These are phyloP conservation scores for Penicillium paradoxum DNA, from an alignment of 495 filamentous ascomycete species.

Conservation along the genomic window DNA sequence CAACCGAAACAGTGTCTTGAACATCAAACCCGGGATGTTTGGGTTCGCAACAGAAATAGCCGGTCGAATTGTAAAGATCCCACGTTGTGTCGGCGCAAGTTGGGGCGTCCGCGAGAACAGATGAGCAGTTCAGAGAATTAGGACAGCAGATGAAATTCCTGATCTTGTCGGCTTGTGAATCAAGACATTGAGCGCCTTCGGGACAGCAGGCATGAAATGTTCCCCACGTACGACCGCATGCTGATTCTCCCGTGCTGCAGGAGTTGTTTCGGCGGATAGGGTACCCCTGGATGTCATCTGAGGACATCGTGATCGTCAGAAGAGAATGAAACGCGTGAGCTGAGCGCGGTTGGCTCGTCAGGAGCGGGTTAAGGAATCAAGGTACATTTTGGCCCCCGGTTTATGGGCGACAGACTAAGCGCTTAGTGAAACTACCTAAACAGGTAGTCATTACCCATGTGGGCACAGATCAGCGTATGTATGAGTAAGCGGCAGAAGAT, in stretches of 20 bases:
- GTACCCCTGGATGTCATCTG: not conserved
- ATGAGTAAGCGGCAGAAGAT: too few species aligned
- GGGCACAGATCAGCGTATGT: too few species aligned
- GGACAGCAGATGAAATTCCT: not conserved
- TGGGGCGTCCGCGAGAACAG: not conserved
- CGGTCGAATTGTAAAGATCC: not conserved
- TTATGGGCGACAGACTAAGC: too few species aligned
- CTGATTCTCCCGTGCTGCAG: not conserved
- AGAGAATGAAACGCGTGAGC: not conserved
- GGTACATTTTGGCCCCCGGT: too few species aligned
- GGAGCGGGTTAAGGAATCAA: too few species aligned
- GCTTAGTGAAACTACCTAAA: too few species aligned
- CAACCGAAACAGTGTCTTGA: not conserved
- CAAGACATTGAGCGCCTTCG: not conserved
- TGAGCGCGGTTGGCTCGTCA: not conserved
- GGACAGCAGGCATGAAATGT: not conserved
- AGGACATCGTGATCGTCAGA: not conserved
- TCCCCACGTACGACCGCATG: not conserved
- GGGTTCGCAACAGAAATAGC: not conserved
- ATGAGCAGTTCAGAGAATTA: not conserved
- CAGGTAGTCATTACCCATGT: too few species aligned
- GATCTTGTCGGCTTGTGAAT: not conserved
- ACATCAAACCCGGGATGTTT: not conserved
- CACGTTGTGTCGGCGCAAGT: not conserved
- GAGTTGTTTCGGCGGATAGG: not conserved